Base-by-base conservation (phyloP, 129 eudicot genomes). In the Centaurea solstitialis region DNA sequence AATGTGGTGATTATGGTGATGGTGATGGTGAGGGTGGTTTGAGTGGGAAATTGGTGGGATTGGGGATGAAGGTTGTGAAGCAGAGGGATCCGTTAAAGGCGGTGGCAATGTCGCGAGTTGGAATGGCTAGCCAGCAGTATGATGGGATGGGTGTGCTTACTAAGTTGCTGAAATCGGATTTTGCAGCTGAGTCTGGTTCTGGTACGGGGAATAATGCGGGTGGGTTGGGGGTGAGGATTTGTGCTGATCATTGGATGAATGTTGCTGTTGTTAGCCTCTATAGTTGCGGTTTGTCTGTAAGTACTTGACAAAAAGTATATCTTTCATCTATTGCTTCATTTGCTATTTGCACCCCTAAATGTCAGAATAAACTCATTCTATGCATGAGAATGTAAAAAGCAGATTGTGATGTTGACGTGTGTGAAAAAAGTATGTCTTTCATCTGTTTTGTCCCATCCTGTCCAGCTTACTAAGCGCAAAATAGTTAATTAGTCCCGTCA, bases 101-200 rank as follows among this genome's bases (percentile, higher is more conserved):
- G 22, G 88, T 92, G 41, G 78, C 84, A 7, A 77, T 94, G 96
- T 84, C 81, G 62, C 86, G 90, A 73, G 93, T 82, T 3, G 96
- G 93, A 13, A 92, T 92, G 30, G 88, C 94, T n/a, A 92, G 97
- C 12, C 97, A 92, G 57, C 91, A 74, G 81, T 73, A 82, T 79
- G 98, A 94, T 68, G 97, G 98, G 35, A 87, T 94, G 86, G 97
- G 98, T 17, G 97, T 94, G 21, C 71, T 94, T 76, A 72, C 87
- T 68, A 89, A 86, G 89, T 83, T 94, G 83, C 26, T 94, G 88
- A 92, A 84, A 76, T 90, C 87, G 28, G 85, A 88, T 87, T 86
- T 90, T 26, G 84, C 86, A 7, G 70, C 76, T 0, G 87, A 47
- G 47, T 81, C 88, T 22, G 85, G 85, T 23, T 82, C 57, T n/a